phyloP scores from a whole-genome alignment of 257 asterid genomes.

The Plantago major region DNA sequence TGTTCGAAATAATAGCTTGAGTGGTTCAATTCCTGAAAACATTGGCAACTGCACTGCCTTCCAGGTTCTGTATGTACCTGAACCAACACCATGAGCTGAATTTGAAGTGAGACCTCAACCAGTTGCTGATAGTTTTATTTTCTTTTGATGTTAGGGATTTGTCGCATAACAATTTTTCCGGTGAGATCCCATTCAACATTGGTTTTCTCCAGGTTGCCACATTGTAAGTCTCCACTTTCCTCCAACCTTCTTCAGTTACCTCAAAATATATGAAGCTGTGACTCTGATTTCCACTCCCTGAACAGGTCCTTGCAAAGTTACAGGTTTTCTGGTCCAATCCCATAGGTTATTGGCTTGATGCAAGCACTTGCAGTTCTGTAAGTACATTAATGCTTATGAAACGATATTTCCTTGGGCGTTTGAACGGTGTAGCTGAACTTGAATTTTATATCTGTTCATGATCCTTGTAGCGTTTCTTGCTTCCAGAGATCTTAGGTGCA shows the following conservation, averaged over 20 bases:
- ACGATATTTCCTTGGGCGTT: background rate
- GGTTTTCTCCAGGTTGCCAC: constrained; percentile 99
- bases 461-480: background rate
- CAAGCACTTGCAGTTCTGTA: constrained; percentile 99
- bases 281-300: background rate
- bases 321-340: constrained; percentile 66
- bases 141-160: constrained; percentile 54
- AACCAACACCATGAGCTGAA: background rate
- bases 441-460: background rate
- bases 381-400: constrained; percentile 21
- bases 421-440: no score
- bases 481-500: constrained; percentile 81
- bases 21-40: constrained; percentile 74
- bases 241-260: background rate
- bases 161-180: constrained; percentile 74
- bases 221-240: constrained; percentile 45
- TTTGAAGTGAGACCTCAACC: background rate
- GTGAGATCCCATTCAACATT: constrained; percentile 88
- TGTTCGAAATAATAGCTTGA: constrained; percentile 90
- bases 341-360: constrained; percentile 95
- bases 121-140: constrained; percentile 2
- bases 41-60: constrained; percentile 94
- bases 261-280: background rate
- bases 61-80: constrained; percentile 93
- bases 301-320: constrained; percentile 56